Evolutionary conservation across 2,329 filamentous ascomycete genomes (phyloP), one percentile per base, ranked within the genome.

Genomic region (Iodosphaeria phyllophila): DNA sequence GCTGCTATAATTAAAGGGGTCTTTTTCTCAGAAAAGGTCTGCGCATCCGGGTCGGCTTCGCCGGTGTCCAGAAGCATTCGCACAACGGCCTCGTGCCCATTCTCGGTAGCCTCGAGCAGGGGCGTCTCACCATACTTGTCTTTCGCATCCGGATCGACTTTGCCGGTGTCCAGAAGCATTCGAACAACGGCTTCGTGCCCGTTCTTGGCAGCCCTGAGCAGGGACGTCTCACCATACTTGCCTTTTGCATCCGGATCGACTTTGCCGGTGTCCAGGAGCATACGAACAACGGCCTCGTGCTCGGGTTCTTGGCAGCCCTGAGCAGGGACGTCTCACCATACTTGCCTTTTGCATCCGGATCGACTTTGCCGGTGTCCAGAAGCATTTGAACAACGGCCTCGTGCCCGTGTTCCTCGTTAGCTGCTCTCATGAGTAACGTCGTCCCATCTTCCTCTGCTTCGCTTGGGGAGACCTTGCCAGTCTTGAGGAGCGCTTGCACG

Each of bases 101-200:
- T 18, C 5, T 13, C 9, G 13, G 13, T 14, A 13, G 21, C 21
- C 10, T 14, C 9, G 12, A 14, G 15, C 13, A 23, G 21, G 13
- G 21, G 21, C 15, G 21, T 23, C 21, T 23, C 11, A 11, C 21
- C 20, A 5, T 28, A 7, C 8, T 20, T 11, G 15, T 12, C 21
- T 4, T 23, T n/a, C 8, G 21, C 13, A 23, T 23, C 21, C 12
- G 21, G 21, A 23, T 27, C 24, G 21, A 13, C 18, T 12, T 27
- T 22, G 6, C 19, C 16, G 5, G 22, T 18, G 9, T 22, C 25
- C 3, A 27, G 6, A 16, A 27, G 25, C 10, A 28, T 18, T 14
- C 21, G 19, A 6, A n/a, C 24, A 9, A 28, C 15, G 12, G 12
- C 11, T 10, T 11, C 21, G 21, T 12, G 21, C 15, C 21, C 20